These are phyloP conservation scores for Suillus placidus DNA, from an alignment of 768 basidiomycete species.

Conservation along the genomic window DNA sequence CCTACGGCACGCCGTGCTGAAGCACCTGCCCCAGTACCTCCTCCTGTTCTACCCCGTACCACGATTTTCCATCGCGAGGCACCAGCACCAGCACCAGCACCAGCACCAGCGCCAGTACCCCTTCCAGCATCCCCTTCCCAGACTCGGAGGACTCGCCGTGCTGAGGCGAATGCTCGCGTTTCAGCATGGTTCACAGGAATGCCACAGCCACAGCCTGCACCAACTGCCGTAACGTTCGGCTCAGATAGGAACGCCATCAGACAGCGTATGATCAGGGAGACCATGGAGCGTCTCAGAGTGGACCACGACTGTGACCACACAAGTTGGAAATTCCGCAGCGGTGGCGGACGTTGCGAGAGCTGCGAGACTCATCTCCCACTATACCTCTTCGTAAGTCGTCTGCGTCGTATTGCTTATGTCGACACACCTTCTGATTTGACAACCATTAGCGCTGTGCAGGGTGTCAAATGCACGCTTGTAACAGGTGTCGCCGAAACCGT, in stretches of 20 bases:
- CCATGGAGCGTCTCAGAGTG: constrained; percentile 43
- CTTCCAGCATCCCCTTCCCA: constrained; percentile 5
- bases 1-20: not conserved
- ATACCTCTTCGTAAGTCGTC: constrained; percentile 53
- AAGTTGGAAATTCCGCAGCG: constrained; percentile 47
- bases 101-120: no score
- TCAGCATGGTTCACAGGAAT: not conserved
- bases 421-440: not conserved
- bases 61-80: not conserved
- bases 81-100: constrained; percentile 12
- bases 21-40: not conserved
- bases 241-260: constrained; percentile 11
- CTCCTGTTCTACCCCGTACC: not conserved
- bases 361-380: constrained; percentile 43
- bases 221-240: not conserved
- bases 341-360: constrained; percentile 49
- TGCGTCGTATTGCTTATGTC: not conserved
- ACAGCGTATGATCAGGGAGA: constrained; percentile 30
- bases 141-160: not conserved
- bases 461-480: constrained; percentile 39
- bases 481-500: constrained; percentile 42
- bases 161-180: not conserved
- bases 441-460: constrained; percentile 33
- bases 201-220: constrained; percentile 1
- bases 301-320: constrained; percentile 56